Conservation (phyloP, 305 asterid species). For the Fraxinus dipetala region DNA sequence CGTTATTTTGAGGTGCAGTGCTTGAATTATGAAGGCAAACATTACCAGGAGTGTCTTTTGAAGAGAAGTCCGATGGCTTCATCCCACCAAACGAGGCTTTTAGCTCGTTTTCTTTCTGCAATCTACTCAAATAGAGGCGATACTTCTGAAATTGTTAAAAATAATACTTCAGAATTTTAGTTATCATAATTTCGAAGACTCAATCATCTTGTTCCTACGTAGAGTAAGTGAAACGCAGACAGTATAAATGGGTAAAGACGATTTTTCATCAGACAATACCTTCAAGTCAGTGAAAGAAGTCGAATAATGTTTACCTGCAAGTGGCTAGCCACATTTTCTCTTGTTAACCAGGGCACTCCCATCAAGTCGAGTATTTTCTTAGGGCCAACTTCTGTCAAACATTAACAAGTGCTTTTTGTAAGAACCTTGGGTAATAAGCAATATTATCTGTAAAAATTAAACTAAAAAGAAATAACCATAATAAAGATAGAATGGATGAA, state of each 20-base stretch:
- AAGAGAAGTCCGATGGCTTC: slow-evolving; percentile 35
- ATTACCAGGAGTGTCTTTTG: slow-evolving; percentile 35
- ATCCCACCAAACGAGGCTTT: slow-evolving; percentile 43
- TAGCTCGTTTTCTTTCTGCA: slow-evolving; percentile 69
- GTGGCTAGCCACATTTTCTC: slow-evolving; percentile 96
- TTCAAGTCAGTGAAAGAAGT: background rate
- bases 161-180: slow-evolving; percentile 21
- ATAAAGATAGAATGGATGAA: background rate
- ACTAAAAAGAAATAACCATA: background rate
- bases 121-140: slow-evolving; percentile 77
- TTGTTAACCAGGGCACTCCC: slow-evolving; percentile 87
- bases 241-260: background rate
- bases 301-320: slow-evolving; percentile 58
- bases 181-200: background rate
- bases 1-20: slow-evolving; percentile 25
- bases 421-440: background rate
- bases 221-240: background rate
- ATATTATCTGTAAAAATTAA: background rate
- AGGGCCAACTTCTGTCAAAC: slow-evolving; percentile 81
- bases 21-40: slow-evolving; percentile 32
- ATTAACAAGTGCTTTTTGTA: slow-evolving; percentile 1
- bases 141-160: slow-evolving; percentile 64
- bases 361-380: slow-evolving; percentile 89
- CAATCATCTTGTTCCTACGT: background rate
- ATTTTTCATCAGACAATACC: background rate